Conservation (phyloP, 2,329 filamentous ascomycete genomes). For the Penicillium griseofulvum region DNA sequence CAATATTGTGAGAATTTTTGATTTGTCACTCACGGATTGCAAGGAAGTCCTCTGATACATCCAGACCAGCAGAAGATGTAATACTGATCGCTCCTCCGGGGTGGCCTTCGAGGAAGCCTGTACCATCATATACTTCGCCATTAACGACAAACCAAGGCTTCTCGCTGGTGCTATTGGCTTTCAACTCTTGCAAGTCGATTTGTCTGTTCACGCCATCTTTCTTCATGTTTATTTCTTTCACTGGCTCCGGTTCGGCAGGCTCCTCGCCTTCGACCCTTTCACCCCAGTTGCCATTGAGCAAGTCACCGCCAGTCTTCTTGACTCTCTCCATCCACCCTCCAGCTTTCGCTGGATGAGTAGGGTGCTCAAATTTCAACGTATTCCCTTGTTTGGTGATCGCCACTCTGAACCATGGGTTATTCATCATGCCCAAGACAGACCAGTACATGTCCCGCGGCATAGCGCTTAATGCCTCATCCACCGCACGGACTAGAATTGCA, state of each 20-base stretch:
- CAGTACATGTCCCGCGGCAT: conserved; percentile 95
- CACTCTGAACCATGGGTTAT: conserved; percentile 89
- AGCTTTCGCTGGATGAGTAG: conserved; percentile 74
- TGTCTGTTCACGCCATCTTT: conserved; percentile 61
- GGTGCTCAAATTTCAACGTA: conserved; percentile 76
- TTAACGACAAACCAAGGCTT: conserved; percentile 85
- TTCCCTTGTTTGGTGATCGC: conserved; percentile 68
- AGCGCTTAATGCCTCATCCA: conserved; percentile 85
- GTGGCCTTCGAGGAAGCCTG: conserved; percentile 73
- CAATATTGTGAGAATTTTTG: background rate
- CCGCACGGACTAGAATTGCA: conserved; percentile 77
- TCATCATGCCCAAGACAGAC: conserved; percentile 96
- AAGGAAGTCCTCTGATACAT: conserved; percentile 84
- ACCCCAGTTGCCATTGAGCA: conserved; percentile 82
- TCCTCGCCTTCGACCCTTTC: conserved; percentile 60
- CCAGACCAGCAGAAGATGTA: conserved; percentile 73
- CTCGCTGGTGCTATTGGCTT: conserved; percentile 62
- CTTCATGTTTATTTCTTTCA: conserved; percentile 72
- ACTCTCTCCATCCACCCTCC: conserved; percentile 93
- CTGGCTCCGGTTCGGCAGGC: conserved; percentile 48
- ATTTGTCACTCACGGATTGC: conserved; percentile 71
- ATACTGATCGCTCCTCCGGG: conserved; percentile 87
- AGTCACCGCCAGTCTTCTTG: conserved; percentile 76
- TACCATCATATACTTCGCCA: conserved; percentile 86
- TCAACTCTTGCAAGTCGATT: conserved; percentile 71